phyloP scores from a whole-genome alignment of 179 eudicot genomes.

The Silene coronaria region DNA sequence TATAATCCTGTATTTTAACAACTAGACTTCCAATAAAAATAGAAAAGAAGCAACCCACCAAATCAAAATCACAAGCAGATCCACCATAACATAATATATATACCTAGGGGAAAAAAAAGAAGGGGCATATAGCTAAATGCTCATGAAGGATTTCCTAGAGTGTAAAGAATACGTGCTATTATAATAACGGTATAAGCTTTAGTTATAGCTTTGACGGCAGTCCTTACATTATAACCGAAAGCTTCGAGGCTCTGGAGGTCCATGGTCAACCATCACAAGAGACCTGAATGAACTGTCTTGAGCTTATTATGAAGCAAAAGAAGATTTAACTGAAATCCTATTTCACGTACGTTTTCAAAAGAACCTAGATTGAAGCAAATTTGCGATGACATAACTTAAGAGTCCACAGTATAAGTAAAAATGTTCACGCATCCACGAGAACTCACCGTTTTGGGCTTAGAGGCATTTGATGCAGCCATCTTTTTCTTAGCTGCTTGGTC shows the following conservation, averaged over 20 bases:
- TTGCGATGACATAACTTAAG: constrained; percentile 7
- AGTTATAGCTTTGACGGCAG: constrained; percentile 1
- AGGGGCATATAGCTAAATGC: not conserved
- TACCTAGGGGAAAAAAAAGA: not conserved
- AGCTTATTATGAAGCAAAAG: constrained; percentile 10
- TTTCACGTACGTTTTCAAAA: not conserved
- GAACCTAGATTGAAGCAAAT: not conserved
- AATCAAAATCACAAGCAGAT: not conserved
- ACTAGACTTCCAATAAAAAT: not conserved
- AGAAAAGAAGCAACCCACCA: not conserved
- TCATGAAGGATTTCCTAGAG: constrained; percentile 1
- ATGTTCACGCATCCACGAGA: not conserved
- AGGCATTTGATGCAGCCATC: constrained; percentile 23
- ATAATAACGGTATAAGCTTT: not conserved
- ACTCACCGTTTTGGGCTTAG: constrained; percentile 25
- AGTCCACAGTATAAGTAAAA: constrained; percentile 5
- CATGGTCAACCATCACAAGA: constrained; percentile 11
- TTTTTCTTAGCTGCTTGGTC: constrained; percentile 34
- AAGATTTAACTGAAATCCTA: not conserved
- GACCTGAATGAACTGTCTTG: constrained; percentile 17
- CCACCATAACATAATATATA: not conserved
- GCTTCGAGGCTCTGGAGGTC: constrained; percentile 15
- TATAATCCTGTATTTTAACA: not conserved
- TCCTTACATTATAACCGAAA: constrained; percentile 20
- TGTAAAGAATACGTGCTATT: not conserved